Base-by-base conservation (phyloP, 345 rosid genomes). In the Hibiscus trionum region DNA sequence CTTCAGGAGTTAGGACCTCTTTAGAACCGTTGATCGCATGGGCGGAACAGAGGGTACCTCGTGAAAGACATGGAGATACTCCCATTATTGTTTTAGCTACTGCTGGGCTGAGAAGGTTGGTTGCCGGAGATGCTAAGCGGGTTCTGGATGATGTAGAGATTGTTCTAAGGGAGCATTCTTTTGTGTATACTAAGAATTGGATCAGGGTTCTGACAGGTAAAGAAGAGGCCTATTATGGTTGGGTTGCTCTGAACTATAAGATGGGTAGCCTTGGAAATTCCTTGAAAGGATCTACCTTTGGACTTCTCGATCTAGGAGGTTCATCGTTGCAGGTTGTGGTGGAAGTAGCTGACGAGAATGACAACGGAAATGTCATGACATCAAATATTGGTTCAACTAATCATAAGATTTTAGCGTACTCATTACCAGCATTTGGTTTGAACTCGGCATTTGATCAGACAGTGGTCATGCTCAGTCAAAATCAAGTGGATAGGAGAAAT, bases 151-250 rank as follows among this genome's bases (percentile, higher is more conserved):
- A 83, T 66, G 80, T 80, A 19, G 82, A 76, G 77, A 59, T 69
- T 75, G 83, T 86, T 65, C 61, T 83, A 15, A 80, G 76, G 80
- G 83, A 77, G 11, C 83, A 74, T 64, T 33, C 79, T 7, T 85
- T 88, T 81, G 15, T 73, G 46, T 70, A 74, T 50, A 74, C 33
- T 76, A 85, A 67, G 75, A 77, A 77, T 53, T 81, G 84, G 85
- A 81, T 88, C 60, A 79, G 85, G 74, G 80, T 85, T 61, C 76
- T 88, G 85, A 78, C 81, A 55, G 90, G 90, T 74, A 78, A 82
- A 76, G 88, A 88, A 65, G 90, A 88, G 79, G 93, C 88, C 12
- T 88, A 85, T 61, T 88, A 84, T 78, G 88, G 88, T 46, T 88
- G 90, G 90, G 81, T 83, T 72, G 86, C 90, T 75, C 77, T 85